Conservation (phyloP, 2,329 filamentous ascomycete genomes). For the Cadophora luteo-olivacea region DNA sequence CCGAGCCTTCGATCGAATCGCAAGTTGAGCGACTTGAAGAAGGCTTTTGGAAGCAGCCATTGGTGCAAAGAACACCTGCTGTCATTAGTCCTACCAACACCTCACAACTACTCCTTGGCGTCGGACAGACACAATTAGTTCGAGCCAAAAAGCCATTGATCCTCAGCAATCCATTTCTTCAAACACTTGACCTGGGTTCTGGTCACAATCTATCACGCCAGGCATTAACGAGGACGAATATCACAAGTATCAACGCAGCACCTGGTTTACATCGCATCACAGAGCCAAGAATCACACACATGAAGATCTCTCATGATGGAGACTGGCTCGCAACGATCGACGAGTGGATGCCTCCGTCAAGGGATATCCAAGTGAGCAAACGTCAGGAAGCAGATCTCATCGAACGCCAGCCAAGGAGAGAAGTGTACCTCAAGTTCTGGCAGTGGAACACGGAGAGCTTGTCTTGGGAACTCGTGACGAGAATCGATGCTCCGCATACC, state of each 20-base stretch:
- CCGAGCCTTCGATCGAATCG: conserved; percentile 57
- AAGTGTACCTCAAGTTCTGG: conserved; percentile 94
- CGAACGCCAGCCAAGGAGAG: conserved; percentile 61
- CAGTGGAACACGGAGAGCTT: conserved; percentile 62
- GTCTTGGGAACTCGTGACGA: conserved; percentile 77
- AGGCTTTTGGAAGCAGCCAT: conserved; percentile 36
- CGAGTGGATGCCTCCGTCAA: conserved; percentile 79
- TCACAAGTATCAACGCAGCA: conserved; percentile 79
- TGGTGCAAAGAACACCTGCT: conserved; percentile 57
- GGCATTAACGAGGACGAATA: conserved; percentile 85
- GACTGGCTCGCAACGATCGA: conserved; percentile 92
- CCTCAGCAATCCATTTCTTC: conserved; percentile 69
- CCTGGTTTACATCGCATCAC: conserved; percentile 73
- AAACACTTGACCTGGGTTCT: conserved; percentile 85
- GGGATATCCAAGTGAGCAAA: conserved; percentile 68
- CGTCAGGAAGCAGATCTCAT: conserved; percentile 52
- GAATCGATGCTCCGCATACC: conserved; percentile 83
- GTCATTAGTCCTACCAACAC: conserved; percentile 66
- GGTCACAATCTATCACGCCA: conserved; percentile 84
- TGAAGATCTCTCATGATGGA: conserved; percentile 81
- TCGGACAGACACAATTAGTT: conserved; percentile 66
- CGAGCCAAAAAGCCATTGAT: conserved; percentile 56
- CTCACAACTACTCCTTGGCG: conserved; percentile 71
- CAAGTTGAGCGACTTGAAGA: conserved; percentile 56
- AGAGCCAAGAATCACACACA: conserved; percentile 78